Evolutionary conservation across 768 basidiomycete species (phyloP).

Genomic region (Fomitopsis pulvina): DNA sequence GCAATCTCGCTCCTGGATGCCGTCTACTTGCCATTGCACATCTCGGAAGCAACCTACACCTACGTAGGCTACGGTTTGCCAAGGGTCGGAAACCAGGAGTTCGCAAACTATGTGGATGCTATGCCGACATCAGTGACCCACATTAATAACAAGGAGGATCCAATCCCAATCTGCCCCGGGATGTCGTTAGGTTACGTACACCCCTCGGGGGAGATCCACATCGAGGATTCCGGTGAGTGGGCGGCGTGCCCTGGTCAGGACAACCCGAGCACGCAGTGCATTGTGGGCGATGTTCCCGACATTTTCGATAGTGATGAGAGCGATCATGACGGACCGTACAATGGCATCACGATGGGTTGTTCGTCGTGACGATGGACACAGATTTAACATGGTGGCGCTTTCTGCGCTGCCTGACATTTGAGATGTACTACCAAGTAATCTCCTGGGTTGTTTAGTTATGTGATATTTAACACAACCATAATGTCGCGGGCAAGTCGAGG

Average conservation of each 20-base stretch:
- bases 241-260: constrained; percentile 55
- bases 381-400: too few relatives aligned
- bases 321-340: constrained; percentile 46
- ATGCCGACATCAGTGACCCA: constrained; percentile 37
- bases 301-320: constrained; percentile 35
- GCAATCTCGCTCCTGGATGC: constrained; percentile 47
- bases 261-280: constrained; percentile 45
- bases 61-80: constrained; percentile 27
- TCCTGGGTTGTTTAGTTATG: too few relatives aligned
- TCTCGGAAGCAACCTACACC: constrained; percentile 28
- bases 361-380: too few relatives aligned
- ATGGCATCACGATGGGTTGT: constrained; percentile 26
- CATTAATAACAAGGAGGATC: constrained; percentile 45
- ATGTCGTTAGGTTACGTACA: constrained; percentile 40
- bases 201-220: constrained; percentile 32
- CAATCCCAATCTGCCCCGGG: constrained; percentile 29
- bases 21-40: constrained; percentile 46
- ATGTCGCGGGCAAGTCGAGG: too few relatives aligned
- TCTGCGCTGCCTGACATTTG: too few relatives aligned
- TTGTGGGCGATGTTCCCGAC: constrained; percentile 43
- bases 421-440: too few relatives aligned
- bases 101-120: constrained; percentile 49
- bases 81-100: constrained; percentile 49
- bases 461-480: too few relatives aligned
- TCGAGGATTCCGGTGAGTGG: constrained; percentile 41